Conservation (phyloP, 331 rosid genomes). For the Rhamnella rubrinervis region DNA sequence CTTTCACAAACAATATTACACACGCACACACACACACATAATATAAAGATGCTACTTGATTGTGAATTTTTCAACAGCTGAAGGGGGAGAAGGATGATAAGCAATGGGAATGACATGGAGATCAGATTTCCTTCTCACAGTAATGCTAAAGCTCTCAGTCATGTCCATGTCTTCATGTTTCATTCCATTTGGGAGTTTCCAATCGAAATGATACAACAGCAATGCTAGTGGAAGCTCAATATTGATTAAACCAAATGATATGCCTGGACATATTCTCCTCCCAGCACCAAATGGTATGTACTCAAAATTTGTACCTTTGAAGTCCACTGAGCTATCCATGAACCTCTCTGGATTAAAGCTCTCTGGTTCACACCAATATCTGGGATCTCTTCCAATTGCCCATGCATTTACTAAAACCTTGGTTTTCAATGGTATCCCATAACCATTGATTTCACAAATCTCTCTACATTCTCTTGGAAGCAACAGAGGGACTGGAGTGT, state of each 20-base stretch:
- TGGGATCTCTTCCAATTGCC: slow-evolving; percentile 41
- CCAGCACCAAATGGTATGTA: slow-evolving; percentile 41
- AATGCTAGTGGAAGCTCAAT: slow-evolving; percentile 37
- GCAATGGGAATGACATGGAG: slow-evolving; percentile 24
- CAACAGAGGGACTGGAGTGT: slow-evolving; percentile 17
- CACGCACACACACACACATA: no score
- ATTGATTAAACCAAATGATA: slow-evolving; percentile 18
- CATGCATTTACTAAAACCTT: slow-evolving; percentile 24
- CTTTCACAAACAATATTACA: no score
- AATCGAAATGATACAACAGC: slow-evolving; percentile 35
- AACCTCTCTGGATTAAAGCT: slow-evolving; percentile 37
- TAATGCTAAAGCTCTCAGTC: slow-evolving; percentile 19
- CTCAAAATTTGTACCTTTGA: slow-evolving; percentile 29
- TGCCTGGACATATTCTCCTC: slow-evolving; percentile 37
- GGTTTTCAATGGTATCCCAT: slow-evolving; percentile 20
- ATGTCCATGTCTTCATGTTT: slow-evolving; percentile 33
- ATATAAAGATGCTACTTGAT: no score
- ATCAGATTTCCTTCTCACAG: slow-evolving; percentile 9
- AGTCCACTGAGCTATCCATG: slow-evolving; percentile 24
- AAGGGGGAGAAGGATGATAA: slow-evolving; percentile 1
- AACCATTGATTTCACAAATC: slow-evolving; percentile 18
- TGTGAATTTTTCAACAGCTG: background rate
- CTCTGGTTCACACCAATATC: slow-evolving; percentile 34
- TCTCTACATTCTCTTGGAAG: slow-evolving; percentile 33
- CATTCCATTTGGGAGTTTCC: slow-evolving; percentile 31